These are phyloP conservation scores for Fusarium sp. DNA, from an alignment of 2,329 filamentous ascomycete species.

Conservation along the genomic window DNA sequence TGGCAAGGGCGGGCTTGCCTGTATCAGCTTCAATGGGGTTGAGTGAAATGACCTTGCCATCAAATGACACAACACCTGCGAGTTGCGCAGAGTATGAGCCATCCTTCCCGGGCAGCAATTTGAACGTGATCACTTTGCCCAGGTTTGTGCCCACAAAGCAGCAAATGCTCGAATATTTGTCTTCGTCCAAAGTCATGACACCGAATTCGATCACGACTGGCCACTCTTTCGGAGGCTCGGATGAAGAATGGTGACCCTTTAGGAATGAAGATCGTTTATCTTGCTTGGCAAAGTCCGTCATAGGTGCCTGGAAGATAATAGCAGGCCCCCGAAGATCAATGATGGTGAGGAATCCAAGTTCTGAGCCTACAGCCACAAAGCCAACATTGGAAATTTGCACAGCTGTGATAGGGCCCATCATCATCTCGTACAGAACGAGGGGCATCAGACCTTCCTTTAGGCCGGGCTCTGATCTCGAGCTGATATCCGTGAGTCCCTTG, in stretches of 20 bases:
- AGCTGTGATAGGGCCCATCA: slow-evolving; percentile 83
- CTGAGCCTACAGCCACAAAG: slow-evolving; percentile 89
- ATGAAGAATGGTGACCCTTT: slow-evolving; percentile 55
- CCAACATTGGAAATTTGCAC: slow-evolving; percentile 91
- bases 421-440: slow-evolving; percentile 83
- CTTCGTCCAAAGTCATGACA: slow-evolving; percentile 92
- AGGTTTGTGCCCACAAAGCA: slow-evolving; percentile 91
- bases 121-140: slow-evolving; percentile 90
- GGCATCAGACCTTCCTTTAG: slow-evolving; percentile 87
- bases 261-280: slow-evolving; percentile 82
- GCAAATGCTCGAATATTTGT: slow-evolving; percentile 93
- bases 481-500: slow-evolving; percentile 81
- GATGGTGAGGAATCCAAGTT: slow-evolving; percentile 82
- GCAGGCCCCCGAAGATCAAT: slow-evolving; percentile 90
- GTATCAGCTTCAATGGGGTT: slow-evolving; percentile 83
- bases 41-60: slow-evolving; percentile 80
- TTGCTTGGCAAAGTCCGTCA: slow-evolving; percentile 80
- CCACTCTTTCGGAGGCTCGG: slow-evolving; percentile 73
- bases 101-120: slow-evolving; percentile 81
- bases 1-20: slow-evolving; percentile 81
- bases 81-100: slow-evolving; percentile 77
- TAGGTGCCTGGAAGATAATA: slow-evolving; percentile 81
- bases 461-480: slow-evolving; percentile 75
- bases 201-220: slow-evolving; percentile 89
- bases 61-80: slow-evolving; percentile 75